Conservation (phyloP, 1,284 basidiomycete genomes). For the Sanghuangporus sanghuang region DNA sequence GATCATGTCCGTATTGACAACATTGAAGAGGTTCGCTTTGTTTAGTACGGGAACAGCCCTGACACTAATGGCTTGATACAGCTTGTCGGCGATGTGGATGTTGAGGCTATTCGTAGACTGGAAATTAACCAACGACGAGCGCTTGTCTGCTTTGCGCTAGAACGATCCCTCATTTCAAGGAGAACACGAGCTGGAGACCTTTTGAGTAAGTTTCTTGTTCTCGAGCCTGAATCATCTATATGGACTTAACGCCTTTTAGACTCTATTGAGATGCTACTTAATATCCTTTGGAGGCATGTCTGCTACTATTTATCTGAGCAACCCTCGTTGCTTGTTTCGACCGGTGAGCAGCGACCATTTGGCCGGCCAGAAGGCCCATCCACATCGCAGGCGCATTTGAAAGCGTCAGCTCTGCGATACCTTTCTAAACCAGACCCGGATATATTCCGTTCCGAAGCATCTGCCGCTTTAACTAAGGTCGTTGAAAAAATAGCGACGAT, state of each 20-base stretch:
- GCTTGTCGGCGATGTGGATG: conserved; percentile 54
- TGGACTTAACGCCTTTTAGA: conserved; percentile 34
- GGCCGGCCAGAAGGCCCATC: conserved; percentile 28
- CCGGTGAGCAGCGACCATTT: conserved; percentile 22
- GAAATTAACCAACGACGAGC: conserved; percentile 64
- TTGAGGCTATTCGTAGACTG: conserved; percentile 53
- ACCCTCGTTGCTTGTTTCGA: background rate
- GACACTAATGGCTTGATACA: conserved; percentile 22
- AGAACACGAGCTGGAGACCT: conserved; percentile 48
- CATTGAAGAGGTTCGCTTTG: conserved; percentile 52
- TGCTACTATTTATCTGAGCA: conserved; percentile 43
- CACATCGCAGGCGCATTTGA: conserved; percentile 10
- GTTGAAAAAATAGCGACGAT: conserved; percentile 45
- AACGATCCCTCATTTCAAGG: conserved; percentile 35
- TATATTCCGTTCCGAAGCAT: conserved; percentile 50
- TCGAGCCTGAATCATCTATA: background rate
- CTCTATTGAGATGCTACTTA: conserved; percentile 76
- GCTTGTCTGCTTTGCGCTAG: conserved; percentile 56
- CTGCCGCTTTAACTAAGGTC: conserved; percentile 43
- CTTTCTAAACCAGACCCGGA: conserved; percentile 48
- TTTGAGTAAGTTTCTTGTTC: conserved; percentile 37
- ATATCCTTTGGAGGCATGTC: conserved; percentile 85
- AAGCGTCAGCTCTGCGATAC: conserved; percentile 41
- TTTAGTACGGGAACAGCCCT: background rate
- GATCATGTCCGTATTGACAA: conserved; percentile 69